These are phyloP conservation scores for Lachnellula hyalina DNA, from an alignment of 2,329 filamentous ascomycete genomes.

Conservation along the genomic window DNA sequence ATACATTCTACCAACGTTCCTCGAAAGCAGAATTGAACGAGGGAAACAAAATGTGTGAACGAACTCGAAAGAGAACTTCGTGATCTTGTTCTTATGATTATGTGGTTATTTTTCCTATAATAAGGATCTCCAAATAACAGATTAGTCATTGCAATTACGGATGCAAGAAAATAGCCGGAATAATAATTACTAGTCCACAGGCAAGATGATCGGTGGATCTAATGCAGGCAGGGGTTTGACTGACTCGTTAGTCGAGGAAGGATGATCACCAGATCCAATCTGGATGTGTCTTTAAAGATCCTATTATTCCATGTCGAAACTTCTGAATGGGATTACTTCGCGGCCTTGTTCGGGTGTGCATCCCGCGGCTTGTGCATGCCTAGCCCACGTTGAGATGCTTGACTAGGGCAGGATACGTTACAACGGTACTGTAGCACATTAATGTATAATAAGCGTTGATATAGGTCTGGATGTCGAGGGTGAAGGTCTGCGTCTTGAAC, in stretches of 20 bases:
- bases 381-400: slow-evolving; percentile 6
- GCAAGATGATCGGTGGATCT: slow-evolving; percentile 16
- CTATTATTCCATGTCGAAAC: slow-evolving; percentile 15
- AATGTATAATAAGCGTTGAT: slow-evolving; percentile 22
- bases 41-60: no score
- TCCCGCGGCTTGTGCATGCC: neutral
- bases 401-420: slow-evolving; percentile 15
- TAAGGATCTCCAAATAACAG: neutral
- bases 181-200: neutral
- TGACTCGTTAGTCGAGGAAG: slow-evolving; percentile 5
- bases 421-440: slow-evolving; percentile 11
- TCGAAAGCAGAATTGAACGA: no score
- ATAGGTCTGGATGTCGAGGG: slow-evolving; percentile 13
- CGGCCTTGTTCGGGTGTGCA: neutral
- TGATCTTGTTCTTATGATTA: no score
- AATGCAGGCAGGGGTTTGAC: slow-evolving; percentile 10
- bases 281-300: slow-evolving; percentile 14
- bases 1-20: no score
- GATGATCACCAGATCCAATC: slow-evolving; percentile 10
- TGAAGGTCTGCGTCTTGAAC: slow-evolving; percentile 4
- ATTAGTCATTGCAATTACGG: neutral
- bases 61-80: no score
- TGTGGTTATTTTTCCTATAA: no score
- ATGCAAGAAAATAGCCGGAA: slow-evolving; percentile 6
- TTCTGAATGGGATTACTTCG: slow-evolving; percentile 20